Conservation (phyloP, 441 rosid genomes). For the Syzygium syzygioides region DNA sequence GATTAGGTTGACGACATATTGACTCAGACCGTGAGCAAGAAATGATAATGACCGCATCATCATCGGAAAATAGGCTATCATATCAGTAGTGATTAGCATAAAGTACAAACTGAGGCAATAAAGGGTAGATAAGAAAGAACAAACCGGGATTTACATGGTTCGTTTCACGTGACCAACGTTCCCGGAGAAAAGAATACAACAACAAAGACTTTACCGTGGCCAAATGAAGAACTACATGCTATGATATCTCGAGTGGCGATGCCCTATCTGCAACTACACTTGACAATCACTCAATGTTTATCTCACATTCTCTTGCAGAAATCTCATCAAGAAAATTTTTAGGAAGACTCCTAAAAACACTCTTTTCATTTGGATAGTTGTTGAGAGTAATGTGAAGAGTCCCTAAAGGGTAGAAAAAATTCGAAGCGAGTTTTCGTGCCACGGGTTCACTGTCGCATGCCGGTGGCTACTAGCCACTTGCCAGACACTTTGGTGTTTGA, state of each 20-base stretch:
- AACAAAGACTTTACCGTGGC: not conserved
- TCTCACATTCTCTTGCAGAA: not conserved
- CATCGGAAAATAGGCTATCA: not conserved
- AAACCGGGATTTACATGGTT: not conserved
- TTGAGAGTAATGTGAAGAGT: not conserved
- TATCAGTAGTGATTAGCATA: not conserved
- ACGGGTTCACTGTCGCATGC: not conserved
- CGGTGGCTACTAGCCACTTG: not conserved
- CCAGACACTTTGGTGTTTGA: not conserved
- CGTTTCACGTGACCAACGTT: accelerated
- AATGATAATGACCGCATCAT: not conserved
- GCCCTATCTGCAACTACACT: not conserved
- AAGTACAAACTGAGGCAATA: not conserved
- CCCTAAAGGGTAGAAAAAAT: not conserved
- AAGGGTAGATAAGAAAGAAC: not conserved
- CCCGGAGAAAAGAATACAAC: accelerated
- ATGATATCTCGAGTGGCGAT: not conserved
- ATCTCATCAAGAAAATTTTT: not conserved
- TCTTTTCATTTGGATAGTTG: not conserved
- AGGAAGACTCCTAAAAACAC: not conserved
- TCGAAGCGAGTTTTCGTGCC: not conserved
- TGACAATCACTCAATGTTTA: not conserved
- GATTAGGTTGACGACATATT: not conserved
- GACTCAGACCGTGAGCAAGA: not conserved
- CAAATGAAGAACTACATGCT: not conserved